Percentiles rank a stretch among this genome's conserved stretches.
phyloP scores from a whole-genome alignment of 306 rosid genomes.

The Cucumis melo region DNA sequence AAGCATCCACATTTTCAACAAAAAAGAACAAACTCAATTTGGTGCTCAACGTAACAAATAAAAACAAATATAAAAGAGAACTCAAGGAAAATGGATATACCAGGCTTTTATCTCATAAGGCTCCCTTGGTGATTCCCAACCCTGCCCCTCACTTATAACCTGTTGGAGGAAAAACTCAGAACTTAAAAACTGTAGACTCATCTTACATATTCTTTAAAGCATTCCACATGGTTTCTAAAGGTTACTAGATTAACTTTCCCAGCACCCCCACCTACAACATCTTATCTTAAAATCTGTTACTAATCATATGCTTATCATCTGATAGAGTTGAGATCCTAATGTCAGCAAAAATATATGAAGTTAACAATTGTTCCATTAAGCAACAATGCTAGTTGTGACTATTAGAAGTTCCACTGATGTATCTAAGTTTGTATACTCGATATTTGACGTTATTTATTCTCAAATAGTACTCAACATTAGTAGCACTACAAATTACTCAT shows the following conservation, averaged over 20 bases:
- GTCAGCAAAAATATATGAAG: neutral
- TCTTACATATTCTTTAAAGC: neutral
- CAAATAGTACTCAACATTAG: neutral
- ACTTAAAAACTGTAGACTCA: neutral
- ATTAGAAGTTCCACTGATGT: neutral
- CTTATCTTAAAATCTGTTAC: neutral
- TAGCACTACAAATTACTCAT: neutral
- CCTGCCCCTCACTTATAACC: conserved; percentile 75
- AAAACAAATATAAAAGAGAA: neutral
- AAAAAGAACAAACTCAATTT: neutral
- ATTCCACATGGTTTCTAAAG: neutral
- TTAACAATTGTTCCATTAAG: neutral
- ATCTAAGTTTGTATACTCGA: neutral
- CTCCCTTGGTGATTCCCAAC: conserved; percentile 97
- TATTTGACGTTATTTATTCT: neutral
- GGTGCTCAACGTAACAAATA: neutral
- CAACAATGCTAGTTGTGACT: neutral
- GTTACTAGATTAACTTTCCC: neutral
- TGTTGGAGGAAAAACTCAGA: conserved; percentile 9
- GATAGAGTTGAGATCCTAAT: neutral
- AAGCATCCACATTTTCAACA: conserved; percentile 14
- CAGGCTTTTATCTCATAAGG: conserved; percentile 97
- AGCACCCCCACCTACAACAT: neutral
- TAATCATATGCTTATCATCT: neutral
- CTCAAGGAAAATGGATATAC: conserved; percentile 23